Evolutionary conservation across 2,329 filamentous ascomycete species (phyloP), one percentile per base, ranked within the genome.

Genomic region (Harringtonia lauricola): DNA sequence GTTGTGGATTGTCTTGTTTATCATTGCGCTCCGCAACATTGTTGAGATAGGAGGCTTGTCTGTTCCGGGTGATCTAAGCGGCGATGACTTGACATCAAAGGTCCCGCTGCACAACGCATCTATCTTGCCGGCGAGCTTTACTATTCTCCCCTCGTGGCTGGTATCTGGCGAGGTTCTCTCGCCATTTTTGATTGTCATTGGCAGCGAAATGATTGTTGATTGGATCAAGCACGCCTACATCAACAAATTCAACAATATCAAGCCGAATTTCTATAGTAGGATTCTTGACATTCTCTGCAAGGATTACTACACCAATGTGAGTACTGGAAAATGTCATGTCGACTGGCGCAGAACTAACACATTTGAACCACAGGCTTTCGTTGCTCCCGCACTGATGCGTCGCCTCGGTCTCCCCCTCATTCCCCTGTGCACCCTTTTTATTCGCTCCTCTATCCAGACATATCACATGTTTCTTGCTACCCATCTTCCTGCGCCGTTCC

Each of bases 221-320:
- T 89, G 86, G 76, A 76, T 95, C 60, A 98, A 98, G 62, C 94
- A 98, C 58, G 87, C 87, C 19, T 98, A 96, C 59, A 94, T 98
- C 59, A 89, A 82, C 59, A 98, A 98, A 59, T 98, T 98, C 68
- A 98, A 98, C 70, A 95, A 94, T 54, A 88, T 89, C 52, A 90
- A 92, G 51, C 92, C 92, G 3, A 78, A 76, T 8, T 84, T 98
- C 44, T 98, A 98, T 60, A 76, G 79, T 42, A 79, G 88, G 21
- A 95, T 92, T 58, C 74, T 96, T 15, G 94, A 98, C 57, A 86
- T 98, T 5, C 67, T 98, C 8, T 89, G 88, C 52, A 96, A 96
- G 61, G 92, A 98, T 60, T 98, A 98, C 64, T 98, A 98, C 59
- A 90, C 88, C 1, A 90, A 95, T 58, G 83, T 84, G 58, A 63